A percentile compares a stretch with the other conserved stretches of the same genome.
These are phyloP conservation scores for Cyamopsis tetragonoloba DNA, from an alignment of 306 rosid genomes.

Conservation along the genomic window DNA sequence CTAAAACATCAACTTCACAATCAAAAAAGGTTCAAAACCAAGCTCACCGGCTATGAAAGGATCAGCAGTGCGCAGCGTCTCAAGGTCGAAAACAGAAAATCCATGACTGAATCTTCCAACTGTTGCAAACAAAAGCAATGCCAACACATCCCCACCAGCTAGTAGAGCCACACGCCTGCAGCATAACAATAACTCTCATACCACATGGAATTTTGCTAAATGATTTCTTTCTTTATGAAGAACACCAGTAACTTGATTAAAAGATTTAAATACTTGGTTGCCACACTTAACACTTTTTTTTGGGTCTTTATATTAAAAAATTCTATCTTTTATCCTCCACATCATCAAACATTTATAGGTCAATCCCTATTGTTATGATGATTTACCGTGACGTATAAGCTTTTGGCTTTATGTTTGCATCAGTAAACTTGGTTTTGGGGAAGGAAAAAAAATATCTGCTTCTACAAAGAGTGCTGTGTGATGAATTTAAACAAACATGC, in stretches of 20 bases:
- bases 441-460: no score
- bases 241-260: not conserved
- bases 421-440: no score
- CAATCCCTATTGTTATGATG: no score
- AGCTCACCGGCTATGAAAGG: slow-evolving; percentile 88
- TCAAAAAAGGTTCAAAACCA: not conserved
- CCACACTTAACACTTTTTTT: no score
- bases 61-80: slow-evolving; percentile 80
- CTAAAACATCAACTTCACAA: not conserved
- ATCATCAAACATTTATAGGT: no score
- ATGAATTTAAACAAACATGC: no score
- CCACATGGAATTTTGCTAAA: not conserved
- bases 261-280: no score
- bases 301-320: no score
- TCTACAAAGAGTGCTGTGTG: no score
- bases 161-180: slow-evolving; percentile 74
- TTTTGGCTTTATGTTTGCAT: no score
- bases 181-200: not conserved
- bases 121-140: slow-evolving; percentile 74
- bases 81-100: slow-evolving; percentile 61
- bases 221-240: not conserved
- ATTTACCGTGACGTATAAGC: no score
- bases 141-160: slow-evolving; percentile 88
- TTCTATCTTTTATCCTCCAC: no score
- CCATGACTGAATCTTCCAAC: slow-evolving; percentile 93